Base-by-base conservation (phyloP, 78 protist genomes). In the Chrysochromulina parva region DNA sequence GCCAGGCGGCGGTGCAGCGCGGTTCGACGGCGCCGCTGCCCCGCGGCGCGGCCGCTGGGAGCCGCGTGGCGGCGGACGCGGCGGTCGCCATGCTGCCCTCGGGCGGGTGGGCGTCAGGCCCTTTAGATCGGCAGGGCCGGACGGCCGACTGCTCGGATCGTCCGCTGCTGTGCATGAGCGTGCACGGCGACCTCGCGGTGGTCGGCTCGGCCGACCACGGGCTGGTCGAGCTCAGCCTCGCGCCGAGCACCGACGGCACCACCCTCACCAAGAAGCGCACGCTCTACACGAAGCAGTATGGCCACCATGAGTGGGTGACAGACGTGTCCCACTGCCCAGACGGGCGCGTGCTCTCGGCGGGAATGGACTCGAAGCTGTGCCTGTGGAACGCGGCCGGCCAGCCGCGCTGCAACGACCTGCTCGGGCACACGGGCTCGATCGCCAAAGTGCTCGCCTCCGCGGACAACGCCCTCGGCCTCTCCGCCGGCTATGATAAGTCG, bases 301-400 rank as follows among this genome's bases (percentile, higher is more conserved):
- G 92, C 17, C 92, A 90, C 67, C 0, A n/a, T 1, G 92, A 90
- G 57, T 90, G 92, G 92, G 91, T 89, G 52, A 89, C 91, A 14
- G 58, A 6, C 22, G 62, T 50, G 47, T 1, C 74, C 26, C 62
- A 26, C 87, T 0, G 3, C 28, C 2, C 13, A 22, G 92, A 90
- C 78, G 92, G 92, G 13, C 26, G 92, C 38, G 60, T 90, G 22
- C 26, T 90, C 55, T 81, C 89, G 22, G 93, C 90, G 9, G 93
- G 89, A 11, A 55, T 81, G 88, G 93, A 90, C 84, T 6, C 53
- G 53, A 90, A 90, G 76, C 54, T 90, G 47, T 90, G 93, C 84
- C 52, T 90, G 58, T 90, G 93, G 93, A 19, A 76, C 55, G 88
- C 71, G 7, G 6, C 26, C 26, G 85, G n/a, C 19, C 24, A 14